These are phyloP conservation scores for Oidiodendron maius DNA, from an alignment of 495 filamentous ascomycete genomes.

Conservation along the genomic window DNA sequence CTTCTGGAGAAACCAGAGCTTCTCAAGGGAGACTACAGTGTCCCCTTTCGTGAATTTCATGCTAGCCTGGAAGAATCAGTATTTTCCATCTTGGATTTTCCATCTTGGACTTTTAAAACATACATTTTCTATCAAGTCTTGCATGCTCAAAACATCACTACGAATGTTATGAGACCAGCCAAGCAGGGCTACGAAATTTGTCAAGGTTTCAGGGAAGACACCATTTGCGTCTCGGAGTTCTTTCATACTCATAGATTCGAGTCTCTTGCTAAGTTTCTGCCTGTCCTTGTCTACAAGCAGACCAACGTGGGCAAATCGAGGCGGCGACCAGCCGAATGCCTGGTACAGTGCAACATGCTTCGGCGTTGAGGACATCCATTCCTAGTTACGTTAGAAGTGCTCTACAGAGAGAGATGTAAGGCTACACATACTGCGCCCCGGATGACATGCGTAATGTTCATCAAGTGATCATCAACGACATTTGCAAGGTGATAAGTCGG, in stretches of 20 bases:
- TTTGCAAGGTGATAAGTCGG: constrained; percentile 97
- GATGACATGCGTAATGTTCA: constrained; percentile 94
- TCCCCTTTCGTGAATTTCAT: constrained; percentile 86
- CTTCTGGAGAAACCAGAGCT: constrained; percentile 75
- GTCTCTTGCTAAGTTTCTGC: constrained; percentile 88
- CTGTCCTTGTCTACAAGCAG: constrained; percentile 68
- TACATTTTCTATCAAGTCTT: constrained; percentile 64
- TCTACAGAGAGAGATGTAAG: neutral
- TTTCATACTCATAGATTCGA: constrained; percentile 61
- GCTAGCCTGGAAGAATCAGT: constrained; percentile 69
- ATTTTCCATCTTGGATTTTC: no score
- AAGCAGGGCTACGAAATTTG: constrained; percentile 79
- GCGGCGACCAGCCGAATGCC: constrained; percentile 83
- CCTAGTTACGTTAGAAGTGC: constrained; percentile 30
- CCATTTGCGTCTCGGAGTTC: constrained; percentile 59
- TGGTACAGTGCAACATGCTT: constrained; percentile 82
- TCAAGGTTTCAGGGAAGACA: constrained; percentile 65
- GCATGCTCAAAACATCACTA: constrained; percentile 60
- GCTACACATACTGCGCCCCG: constrained; percentile 61
- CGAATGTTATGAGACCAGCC: constrained; percentile 73
- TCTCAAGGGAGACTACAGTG: constrained; percentile 73
- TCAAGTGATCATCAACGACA: constrained; percentile 89
- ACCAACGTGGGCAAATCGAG: constrained; percentile 82
- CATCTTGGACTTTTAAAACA: no score
- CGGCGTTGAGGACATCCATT: constrained; percentile 94